These are phyloP conservation scores for Calonectria hongkongensis DNA, from an alignment of 2,329 filamentous ascomycete species.

Conservation along the genomic window DNA sequence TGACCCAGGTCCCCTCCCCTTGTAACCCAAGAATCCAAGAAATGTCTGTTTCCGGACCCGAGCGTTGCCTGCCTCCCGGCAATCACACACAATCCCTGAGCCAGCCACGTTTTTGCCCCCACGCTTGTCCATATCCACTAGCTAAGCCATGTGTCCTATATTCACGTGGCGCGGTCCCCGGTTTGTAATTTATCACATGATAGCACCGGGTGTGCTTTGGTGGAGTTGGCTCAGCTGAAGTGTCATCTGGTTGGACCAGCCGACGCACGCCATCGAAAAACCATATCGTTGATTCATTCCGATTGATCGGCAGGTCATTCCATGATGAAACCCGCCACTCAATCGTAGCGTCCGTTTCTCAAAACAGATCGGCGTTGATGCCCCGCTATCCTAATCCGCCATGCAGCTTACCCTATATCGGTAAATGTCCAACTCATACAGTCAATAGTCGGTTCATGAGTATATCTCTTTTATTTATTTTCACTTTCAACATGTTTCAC, in stretches of 20 bases:
- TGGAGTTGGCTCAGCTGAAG: not conserved
- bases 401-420: not conserved
- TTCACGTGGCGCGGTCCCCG: slow-evolving; percentile 16
- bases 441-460: not conserved
- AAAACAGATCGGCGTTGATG: not conserved
- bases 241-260: not conserved
- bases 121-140: not conserved
- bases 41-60: slow-evolving; percentile 11
- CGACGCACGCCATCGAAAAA: not conserved
- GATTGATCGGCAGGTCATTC: slow-evolving; percentile 10
- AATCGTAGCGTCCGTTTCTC: slow-evolving; percentile 18
- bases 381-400: slow-evolving; percentile 15
- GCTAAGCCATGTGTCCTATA: slow-evolving; percentile 20
- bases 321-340: slow-evolving; percentile 11
- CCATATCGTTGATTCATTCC: not conserved
- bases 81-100: slow-evolving; percentile 13
- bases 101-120: slow-evolving; percentile 24
- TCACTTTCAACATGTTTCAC: too few species aligned
- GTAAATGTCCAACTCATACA: too few species aligned
- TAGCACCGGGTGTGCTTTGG: slow-evolving; percentile 1
- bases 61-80: slow-evolving; percentile 3
- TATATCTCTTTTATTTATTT: too few species aligned
- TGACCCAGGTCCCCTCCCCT: not conserved
- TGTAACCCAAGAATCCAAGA: not conserved
- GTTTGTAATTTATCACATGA: slow-evolving; percentile 20